phyloP scores from a whole-genome alignment of 345 rosid genomes.

The Salix arbutifolia region DNA sequence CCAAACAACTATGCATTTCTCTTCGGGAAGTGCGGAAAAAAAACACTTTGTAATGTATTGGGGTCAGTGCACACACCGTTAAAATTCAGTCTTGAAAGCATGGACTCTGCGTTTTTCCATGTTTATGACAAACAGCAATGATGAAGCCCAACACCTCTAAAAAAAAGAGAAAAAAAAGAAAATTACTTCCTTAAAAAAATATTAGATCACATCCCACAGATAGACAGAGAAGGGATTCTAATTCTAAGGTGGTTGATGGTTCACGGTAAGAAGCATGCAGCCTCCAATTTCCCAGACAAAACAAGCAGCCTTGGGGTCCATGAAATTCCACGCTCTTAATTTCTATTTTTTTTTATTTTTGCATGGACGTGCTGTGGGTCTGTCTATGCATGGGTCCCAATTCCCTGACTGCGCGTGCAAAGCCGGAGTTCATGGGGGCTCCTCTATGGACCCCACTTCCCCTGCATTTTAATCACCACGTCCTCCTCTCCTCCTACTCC shows the following conservation, averaged over 20 bases:
- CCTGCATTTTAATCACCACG: slow-evolving; percentile 8
- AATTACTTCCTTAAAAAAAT: background rate
- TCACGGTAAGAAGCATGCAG: slow-evolving; percentile 7
- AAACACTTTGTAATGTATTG: background rate
- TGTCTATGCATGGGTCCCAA: slow-evolving; percentile 8
- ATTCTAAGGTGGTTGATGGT: background rate
- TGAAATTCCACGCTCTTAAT: slow-evolving; percentile 17
- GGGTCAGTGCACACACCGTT: background rate
- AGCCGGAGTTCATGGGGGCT: slow-evolving; percentile 49
- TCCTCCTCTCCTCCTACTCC: background rate
- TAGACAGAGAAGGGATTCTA: background rate
- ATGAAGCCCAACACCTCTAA: background rate
- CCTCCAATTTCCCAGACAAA: slow-evolving; percentile 9
- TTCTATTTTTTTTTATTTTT: slow-evolving; percentile 2
- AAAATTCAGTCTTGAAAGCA: background rate
- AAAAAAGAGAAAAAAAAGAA: background rate
- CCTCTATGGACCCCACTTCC: slow-evolving; percentile 26
- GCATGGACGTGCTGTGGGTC: slow-evolving; percentile 58
- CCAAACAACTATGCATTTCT: background rate
- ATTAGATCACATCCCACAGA: background rate
- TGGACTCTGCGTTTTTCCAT: background rate
- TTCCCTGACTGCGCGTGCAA: slow-evolving; percentile 67
- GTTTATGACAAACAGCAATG: background rate
- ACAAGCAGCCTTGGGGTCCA: background rate
- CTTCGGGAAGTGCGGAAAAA: background rate